Evolutionary conservation across 192 early-diverging fungal species (phyloP), one percentile per base, ranked within the genome.

Genomic region (Jimgerdemannia flammicorona): DNA sequence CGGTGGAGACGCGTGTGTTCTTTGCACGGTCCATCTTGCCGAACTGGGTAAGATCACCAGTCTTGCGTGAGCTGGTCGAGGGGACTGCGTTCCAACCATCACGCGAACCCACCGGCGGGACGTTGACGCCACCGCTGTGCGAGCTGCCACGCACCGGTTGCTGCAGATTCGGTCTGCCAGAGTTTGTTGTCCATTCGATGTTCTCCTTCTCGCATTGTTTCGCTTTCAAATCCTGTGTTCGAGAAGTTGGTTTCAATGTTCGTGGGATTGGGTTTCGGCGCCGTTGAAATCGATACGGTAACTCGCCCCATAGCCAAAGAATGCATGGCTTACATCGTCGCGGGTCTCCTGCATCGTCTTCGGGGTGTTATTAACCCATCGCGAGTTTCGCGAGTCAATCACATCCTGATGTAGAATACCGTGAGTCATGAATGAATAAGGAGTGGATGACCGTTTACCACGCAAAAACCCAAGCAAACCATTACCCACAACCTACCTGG

Each of bases 261-360:
- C 29, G 29, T 29, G 29, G 29, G 29, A 29, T 29, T 29, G 29
- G 29, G 29, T 29, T 29, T 29, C 29, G 29, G 29, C 29, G 29
- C 29, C 29, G 29, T 29, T 29, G 29, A 29, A 29, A 29, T 29
- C 29, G 29, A 29, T 29, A 29, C 29, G 29, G 29, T 29, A 29
- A 29, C 29, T 29, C 29, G 29, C 29, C 29, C 29, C n/a, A n/a
- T 29, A 29, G 29, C 29, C 29, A 29, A 29, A 29, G 29, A 29
- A 29, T 29, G 43, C 40, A 65, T 40, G 41, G 44, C 68, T 77
- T 73, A 80, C 79, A 44, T 91, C 90, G 73, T 91, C 88, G 78
- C 92, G 94, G 80, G 96, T 94, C 85, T 96, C 90, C 65, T 92
- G 92, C 80, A 96, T 94, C 43, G 93, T 96, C 87, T 94, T 93